Base-by-base conservation (phyloP, 148 eudicot species). In the Cornus suecica region DNA sequence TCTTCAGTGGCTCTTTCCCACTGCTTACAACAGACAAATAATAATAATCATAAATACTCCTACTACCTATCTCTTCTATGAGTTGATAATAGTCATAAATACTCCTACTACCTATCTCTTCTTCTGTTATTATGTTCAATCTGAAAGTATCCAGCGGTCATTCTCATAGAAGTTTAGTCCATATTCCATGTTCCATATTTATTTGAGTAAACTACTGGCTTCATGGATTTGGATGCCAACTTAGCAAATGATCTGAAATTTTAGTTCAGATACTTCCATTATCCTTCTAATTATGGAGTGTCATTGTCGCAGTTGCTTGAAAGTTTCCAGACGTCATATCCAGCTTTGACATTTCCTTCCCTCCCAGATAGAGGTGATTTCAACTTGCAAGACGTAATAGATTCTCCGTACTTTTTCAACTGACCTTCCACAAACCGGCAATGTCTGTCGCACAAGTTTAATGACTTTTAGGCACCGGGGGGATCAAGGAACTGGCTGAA, bases 331-430 rank as follows among this genome's bases (percentile, higher is more conserved):
- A 80, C 80, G 62, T 77, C 89, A 71, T 86, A 90, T 70, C 97
- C 97, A 51, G 76, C 66, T 25, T 84, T 86, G 64, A 75, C 79
- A 25, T 93, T 93, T 81, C 97, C 97, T 28, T 79, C 91, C 41
- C 83, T 90, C 16, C 97, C 97, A 13, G 77, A 86, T 24, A 81
- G 93, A 85, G 97, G 97, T 30, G 80, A 86, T 65, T 93, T 93
- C 27, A 83, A 89, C 74, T 78, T 93, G 72, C 75, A 84, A 68
- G 84, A 90, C 83, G 97, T 93, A 58, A 84, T 90, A 3, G 78
- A 87, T 23, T 93, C 97, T 30, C 91, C 90, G 23, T 93, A 93
- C 85, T 93, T 93, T 80, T 93, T 94, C 90, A 94, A 94, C 84
- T 94, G 79, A 90, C 65, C 15, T 8, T 64, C 32, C 45, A 16